Evolutionary conservation across 225 moss, liverwort and hornwort genomes (phyloP).

Genomic region (Neckera pumila): DNA sequence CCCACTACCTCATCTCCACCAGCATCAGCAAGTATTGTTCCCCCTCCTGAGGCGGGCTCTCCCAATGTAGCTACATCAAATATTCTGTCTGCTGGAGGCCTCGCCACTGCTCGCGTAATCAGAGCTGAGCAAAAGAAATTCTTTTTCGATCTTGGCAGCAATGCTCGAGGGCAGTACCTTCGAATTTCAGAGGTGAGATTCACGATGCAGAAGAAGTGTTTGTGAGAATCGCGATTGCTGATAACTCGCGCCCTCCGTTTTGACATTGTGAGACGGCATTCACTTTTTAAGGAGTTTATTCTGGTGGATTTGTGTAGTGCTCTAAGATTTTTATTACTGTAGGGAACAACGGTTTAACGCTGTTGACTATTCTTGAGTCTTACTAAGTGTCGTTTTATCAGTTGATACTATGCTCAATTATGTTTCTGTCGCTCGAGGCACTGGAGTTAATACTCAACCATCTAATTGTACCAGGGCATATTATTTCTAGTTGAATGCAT

Average conservation of each 20-base stretch:
- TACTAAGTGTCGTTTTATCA: neutral
- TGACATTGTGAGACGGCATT: neutral
- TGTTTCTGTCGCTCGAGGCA: neutral
- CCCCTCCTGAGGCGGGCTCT: slow-evolving; percentile 24
- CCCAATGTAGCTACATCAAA: slow-evolving; percentile 26
- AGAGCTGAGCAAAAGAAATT: slow-evolving; percentile 65
- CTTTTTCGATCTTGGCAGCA: slow-evolving; percentile 64
- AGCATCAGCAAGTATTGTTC: slow-evolving; percentile 12
- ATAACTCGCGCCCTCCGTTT: neutral
- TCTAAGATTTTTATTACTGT: neutral
- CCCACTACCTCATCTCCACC: slow-evolving; percentile 36
- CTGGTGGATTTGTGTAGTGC: neutral
- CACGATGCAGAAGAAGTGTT: neutral
- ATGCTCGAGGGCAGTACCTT: slow-evolving; percentile 62
- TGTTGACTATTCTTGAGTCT: neutral
- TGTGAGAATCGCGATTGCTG: neutral
- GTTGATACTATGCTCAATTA: neutral
- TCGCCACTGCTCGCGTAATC: slow-evolving; percentile 45
- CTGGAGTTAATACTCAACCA: neutral
- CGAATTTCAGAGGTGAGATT: slow-evolving; percentile 58
- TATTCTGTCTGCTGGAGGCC: slow-evolving; percentile 25
- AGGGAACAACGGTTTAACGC: neutral
- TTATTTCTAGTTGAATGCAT: neutral
- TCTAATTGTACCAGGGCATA: neutral
- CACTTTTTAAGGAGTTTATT: neutral